These are phyloP conservation scores for Vitis vinifera DNA, from an alignment of 164 flowering plant genomes.

Conservation along the genomic window ASM3070453v1 NC_081811.1:20263501-20264000, in stretches of 20 bases:
- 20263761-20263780: slow-evolving; percentile 56
- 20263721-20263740: slow-evolving; percentile 85
- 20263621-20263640: slow-evolving; percentile 92
- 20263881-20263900: slow-evolving; percentile 51
- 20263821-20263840: slow-evolving; percentile 66
- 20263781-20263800: slow-evolving; percentile 71
- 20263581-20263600: slow-evolving; percentile 80
- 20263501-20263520: neutral
- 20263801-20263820: slow-evolving; percentile 80
- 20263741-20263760: slow-evolving; percentile 70
- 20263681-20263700: slow-evolving; percentile 91
- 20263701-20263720: slow-evolving; percentile 86
- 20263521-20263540: neutral
- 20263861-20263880: slow-evolving; percentile 57
- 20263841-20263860: slow-evolving; percentile 92
- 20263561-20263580: slow-evolving; percentile 64
- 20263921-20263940: slow-evolving; percentile 23
- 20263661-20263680: slow-evolving; percentile 97
- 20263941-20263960: slow-evolving; percentile 18
- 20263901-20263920: slow-evolving; percentile 30
- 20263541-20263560: slow-evolving; percentile 62
- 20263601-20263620: slow-evolving; percentile 97
- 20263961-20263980: slow-evolving; percentile 54
- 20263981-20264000: slow-evolving; percentile 29
- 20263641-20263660: slow-evolving; percentile 80